phyloP scores from a whole-genome alignment of 495 filamentous ascomycete genomes.

The Trichoderma parareesei region DNA sequence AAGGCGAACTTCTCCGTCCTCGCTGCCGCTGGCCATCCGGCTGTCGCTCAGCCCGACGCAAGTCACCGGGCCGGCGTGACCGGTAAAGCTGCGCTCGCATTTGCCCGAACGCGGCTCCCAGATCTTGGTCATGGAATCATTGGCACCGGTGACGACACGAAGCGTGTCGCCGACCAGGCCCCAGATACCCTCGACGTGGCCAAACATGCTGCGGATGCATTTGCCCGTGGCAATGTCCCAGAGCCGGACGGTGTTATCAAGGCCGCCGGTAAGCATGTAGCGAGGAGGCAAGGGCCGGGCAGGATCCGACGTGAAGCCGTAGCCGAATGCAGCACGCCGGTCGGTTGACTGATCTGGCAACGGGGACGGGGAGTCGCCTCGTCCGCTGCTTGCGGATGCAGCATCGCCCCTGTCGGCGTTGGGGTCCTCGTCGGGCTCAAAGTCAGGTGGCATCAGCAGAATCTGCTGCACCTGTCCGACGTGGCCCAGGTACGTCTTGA shows the following conservation, averaged over 20 bases:
- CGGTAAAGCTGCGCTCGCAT: constrained; percentile 84
- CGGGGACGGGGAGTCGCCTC: constrained; percentile 4
- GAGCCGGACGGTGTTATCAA: constrained; percentile 85
- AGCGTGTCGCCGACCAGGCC: constrained; percentile 85
- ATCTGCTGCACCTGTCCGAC: constrained; percentile 94
- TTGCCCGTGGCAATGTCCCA: constrained; percentile 82
- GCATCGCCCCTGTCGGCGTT: constrained; percentile 52
- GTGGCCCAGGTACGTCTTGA: constrained; percentile 82
- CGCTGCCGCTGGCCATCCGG: constrained; percentile 79
- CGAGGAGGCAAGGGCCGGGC: constrained; percentile 64
- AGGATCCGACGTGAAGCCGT: constrained; percentile 44
- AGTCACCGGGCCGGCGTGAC: constrained; percentile 83
- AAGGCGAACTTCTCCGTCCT: constrained; percentile 84
- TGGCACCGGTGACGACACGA: constrained; percentile 76
- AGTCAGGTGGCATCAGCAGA: constrained; percentile 69
- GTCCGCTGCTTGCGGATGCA: constrained; percentile 33
- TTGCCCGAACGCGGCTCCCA: constrained; percentile 91
- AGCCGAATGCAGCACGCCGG: constrained; percentile 45
- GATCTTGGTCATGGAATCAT: constrained; percentile 83
- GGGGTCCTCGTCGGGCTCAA: constrained; percentile 69
- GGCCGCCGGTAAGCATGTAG: constrained; percentile 85
- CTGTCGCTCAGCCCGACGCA: constrained; percentile 85
- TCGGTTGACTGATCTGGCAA: constrained; percentile 25
- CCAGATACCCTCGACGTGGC: constrained; percentile 95
- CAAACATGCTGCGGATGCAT: constrained; percentile 88